These are phyloP conservation scores for Blastocrithidia nonstop DNA, from an alignment of 208 protist genomes.

Conservation along the genomic window DNA sequence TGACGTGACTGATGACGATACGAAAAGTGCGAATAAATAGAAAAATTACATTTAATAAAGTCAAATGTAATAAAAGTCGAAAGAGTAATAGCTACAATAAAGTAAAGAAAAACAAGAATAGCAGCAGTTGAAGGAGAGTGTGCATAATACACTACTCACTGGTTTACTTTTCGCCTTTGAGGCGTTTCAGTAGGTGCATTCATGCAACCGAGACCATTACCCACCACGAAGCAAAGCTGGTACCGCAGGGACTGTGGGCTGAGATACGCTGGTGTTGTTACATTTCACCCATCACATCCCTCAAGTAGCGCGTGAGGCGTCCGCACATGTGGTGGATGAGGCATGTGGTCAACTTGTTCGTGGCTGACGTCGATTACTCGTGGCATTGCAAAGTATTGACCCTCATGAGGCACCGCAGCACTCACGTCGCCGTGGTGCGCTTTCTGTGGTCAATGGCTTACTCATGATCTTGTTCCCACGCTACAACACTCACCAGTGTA, in stretches of 20 bases:
- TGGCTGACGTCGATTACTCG: slow-evolving; percentile 62
- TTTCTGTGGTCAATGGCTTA: slow-evolving; percentile 67
- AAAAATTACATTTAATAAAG: no score
- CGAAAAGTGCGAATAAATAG: no score
- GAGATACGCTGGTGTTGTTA: slow-evolving; percentile 71
- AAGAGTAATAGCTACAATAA: no score
- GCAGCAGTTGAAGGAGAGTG: slow-evolving; percentile 21
- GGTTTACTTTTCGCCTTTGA: slow-evolving; percentile 67
- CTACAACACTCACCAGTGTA: slow-evolving; percentile 74
- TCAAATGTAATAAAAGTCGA: no score
- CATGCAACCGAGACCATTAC: slow-evolving; percentile 58
- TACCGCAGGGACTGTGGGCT: slow-evolving; percentile 63
- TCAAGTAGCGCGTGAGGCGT: slow-evolving; percentile 36
- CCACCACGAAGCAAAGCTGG: slow-evolving; percentile 17
- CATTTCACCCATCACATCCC: slow-evolving; percentile 69
- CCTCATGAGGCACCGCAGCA: slow-evolving; percentile 35
- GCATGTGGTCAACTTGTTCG: slow-evolving; percentile 50
- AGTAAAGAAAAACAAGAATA: no score
- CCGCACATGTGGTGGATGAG: slow-evolving; percentile 41
- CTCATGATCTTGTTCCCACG: slow-evolving; percentile 58
- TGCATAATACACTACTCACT: slow-evolving; percentile 32
- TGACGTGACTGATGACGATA: slow-evolving; percentile 4
- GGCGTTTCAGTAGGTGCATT: slow-evolving; percentile 53
- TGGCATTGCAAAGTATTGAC: slow-evolving; percentile 57
- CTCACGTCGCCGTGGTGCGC: slow-evolving; percentile 62